Evolutionary conservation across 2,329 filamentous ascomycete genomes (phyloP), one percentile per base, ranked within the genome.

Genomic region (Macrophomina phaseolina): DNA sequence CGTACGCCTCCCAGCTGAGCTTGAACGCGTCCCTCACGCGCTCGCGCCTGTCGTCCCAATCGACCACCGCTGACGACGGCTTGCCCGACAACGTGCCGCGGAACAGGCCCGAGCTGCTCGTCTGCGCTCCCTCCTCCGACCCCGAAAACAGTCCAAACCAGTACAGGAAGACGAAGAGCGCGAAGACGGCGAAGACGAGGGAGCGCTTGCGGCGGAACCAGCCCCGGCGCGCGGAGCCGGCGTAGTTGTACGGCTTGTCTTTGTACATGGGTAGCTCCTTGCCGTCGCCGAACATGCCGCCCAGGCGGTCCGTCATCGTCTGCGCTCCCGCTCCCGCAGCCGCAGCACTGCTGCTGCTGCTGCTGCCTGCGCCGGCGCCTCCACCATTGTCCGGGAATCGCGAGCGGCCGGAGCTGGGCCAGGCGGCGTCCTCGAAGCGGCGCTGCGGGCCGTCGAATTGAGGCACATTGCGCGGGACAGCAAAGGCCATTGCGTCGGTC

Each of bases 1-100:
- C 91, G 78, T 99, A 99, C 7, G 91, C 91, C 76, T 94, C 90
- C 92, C 94, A 99, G 76, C 94, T 97, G 71, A 95, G 81, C 78
- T 91, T 87, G 79, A 99, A 98, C 18, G 92, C 93, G 76, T 97
- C 92, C 68, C 91, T 92, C 3, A 99, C 95, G 70, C 86, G 87
- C 71, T 96, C 88, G 73, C 91, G 87, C 75, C 94, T 87, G 71
- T 87, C 85, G 36, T 87, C 79, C 95, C 95, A 99, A 76, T 97
- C 87, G 2, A 88, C 83, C 30, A 73, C 53, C 45, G 63, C 52
- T 14, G 56, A 65, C 2, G 56, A 64, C 3, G 67, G 12, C 23
- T 40, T 62, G 12, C 60, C 51, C n/a, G 60, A 48, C 23, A 63
- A 42, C 40, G 63, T 56, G 45, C 64, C 46, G 42, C 40, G 53